Evolutionary conservation across 768 basidiomycete species (phyloP).

Genomic region (Trametes cingulata): DNA sequence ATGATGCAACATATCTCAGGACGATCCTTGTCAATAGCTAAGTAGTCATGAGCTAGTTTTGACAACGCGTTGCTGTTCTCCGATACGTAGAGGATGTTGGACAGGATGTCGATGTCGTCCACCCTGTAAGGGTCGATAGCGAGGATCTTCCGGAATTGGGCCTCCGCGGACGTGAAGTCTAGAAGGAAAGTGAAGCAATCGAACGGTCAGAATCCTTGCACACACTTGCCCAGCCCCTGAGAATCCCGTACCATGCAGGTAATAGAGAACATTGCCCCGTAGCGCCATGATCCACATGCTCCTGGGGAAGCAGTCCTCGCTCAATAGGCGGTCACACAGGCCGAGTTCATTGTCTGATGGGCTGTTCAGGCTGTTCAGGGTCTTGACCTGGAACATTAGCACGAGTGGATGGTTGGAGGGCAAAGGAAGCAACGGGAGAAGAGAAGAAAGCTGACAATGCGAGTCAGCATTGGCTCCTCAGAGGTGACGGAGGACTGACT

Average conservation of each 20-base stretch:
- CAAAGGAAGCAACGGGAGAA: conserved; percentile 48
- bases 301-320: conserved; percentile 71
- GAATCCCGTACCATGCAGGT: conserved; percentile 75
- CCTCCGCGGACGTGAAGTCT: conserved; percentile 90
- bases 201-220: neutral
- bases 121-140: conserved; percentile 82
- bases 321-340: conserved; percentile 76
- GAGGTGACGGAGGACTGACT: conserved; percentile 44
- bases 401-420: conserved; percentile 55
- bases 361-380: conserved; percentile 85
- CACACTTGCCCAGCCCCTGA: neutral
- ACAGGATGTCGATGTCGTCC: conserved; percentile 94
- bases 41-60: conserved; percentile 88
- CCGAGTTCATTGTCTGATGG: conserved; percentile 84
- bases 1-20: conserved; percentile 97
- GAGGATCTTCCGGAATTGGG: conserved; percentile 83
- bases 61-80: conserved; percentile 88
- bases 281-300: conserved; percentile 87
- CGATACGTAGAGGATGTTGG: conserved; percentile 95
- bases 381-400: conserved; percentile 83
- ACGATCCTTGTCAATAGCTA: conserved; percentile 85
- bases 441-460: conserved; percentile 41
- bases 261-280: conserved; percentile 84
- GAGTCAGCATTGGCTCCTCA: conserved; percentile 22
- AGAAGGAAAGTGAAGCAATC: conserved; percentile 5